Percentiles rank a stretch among this genome's conserved stretches.
Evolutionary conservation across 2,329 filamentous ascomycete genomes (phyloP).

Genomic region (Helotiales sp.): DNA sequence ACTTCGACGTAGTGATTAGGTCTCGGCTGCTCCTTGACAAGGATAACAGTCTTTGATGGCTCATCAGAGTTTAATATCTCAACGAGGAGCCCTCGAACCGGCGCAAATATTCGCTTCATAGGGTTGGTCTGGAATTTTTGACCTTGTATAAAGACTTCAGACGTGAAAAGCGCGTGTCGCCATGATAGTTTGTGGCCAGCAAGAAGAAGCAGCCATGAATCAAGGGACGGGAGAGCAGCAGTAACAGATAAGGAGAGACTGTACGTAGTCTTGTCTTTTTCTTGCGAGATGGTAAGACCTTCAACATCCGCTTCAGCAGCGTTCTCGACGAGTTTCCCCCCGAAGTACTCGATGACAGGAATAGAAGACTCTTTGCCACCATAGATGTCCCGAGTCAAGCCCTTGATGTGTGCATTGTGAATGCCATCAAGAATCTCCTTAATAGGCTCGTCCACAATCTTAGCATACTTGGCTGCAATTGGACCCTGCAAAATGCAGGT

Average conservation of each 20-base stretch:
- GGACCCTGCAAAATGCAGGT: conserved; percentile 97
- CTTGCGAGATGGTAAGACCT: conserved; percentile 81
- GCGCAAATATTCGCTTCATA: conserved; percentile 87
- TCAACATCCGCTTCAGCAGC: conserved; percentile 80
- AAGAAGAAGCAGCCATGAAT: conserved; percentile 86
- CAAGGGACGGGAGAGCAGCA: conserved; percentile 74
- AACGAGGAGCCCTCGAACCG: conserved; percentile 83
- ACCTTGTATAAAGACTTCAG: conserved; percentile 92
- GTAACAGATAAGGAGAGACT: conserved; percentile 78
- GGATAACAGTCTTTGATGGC: conserved; percentile 81
- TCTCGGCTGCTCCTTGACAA: conserved; percentile 83
- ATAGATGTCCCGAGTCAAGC: conserved; percentile 81
- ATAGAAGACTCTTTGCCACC: conserved; percentile 73
- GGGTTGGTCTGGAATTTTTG: conserved; percentile 98
- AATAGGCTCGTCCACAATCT: conserved; percentile 87
- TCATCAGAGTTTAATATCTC: conserved; percentile 86
- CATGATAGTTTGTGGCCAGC: conserved; percentile 87
- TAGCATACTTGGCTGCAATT: conserved; percentile 89
- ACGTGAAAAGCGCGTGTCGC: conserved; percentile 92
- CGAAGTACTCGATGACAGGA: conserved; percentile 94
- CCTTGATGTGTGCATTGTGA: conserved; percentile 84
- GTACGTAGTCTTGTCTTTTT: conserved; percentile 81
- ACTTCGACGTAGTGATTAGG: conserved; percentile 88
- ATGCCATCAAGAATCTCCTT: conserved; percentile 93
- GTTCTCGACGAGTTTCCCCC: conserved; percentile 78